Conservation (phyloP, 306 rosid genomes). For the Cucurbita moschata region DNA sequence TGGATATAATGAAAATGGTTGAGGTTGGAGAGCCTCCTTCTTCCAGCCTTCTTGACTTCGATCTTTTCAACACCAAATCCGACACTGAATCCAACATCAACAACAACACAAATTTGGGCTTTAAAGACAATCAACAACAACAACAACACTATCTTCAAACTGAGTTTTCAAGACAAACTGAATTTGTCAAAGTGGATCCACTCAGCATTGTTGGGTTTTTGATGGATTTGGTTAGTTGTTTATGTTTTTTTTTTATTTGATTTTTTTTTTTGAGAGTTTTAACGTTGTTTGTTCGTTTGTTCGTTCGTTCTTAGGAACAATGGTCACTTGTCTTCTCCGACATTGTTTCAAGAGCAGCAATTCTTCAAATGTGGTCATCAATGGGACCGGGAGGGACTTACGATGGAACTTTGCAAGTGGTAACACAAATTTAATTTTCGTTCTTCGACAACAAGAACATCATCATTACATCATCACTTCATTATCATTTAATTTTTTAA, state of each 20-base stretch:
- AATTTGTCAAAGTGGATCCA: constrained; percentile 18
- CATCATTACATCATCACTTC: too few relatives aligned
- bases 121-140: neutral
- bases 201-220: constrained; percentile 57
- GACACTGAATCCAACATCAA: neutral
- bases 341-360: constrained; percentile 57
- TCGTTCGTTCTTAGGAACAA: constrained; percentile 28
- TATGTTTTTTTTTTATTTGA: neutral
- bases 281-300: neutral
- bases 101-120: neutral
- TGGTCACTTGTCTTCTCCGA: constrained; percentile 51
- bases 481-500: too few relatives aligned
- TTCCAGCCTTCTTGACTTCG: constrained; percentile 14
- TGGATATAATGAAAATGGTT: constrained; percentile 22
- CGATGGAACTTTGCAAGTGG: constrained; percentile 72
- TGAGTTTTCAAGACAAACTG: neutral
- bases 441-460: too few relatives aligned
- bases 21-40: constrained; percentile 27
- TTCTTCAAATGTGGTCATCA: constrained; percentile 47
- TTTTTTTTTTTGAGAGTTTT: neutral
- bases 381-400: constrained; percentile 51
- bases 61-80: neutral
- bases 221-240: constrained; percentile 49
- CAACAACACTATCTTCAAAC: neutral
- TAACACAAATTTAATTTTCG: constrained; percentile 8